Evolutionary conservation across 495 filamentous ascomycete genomes (phyloP), one percentile per base, ranked within the genome.

Genomic region (Podospora appendiculata): DNA sequence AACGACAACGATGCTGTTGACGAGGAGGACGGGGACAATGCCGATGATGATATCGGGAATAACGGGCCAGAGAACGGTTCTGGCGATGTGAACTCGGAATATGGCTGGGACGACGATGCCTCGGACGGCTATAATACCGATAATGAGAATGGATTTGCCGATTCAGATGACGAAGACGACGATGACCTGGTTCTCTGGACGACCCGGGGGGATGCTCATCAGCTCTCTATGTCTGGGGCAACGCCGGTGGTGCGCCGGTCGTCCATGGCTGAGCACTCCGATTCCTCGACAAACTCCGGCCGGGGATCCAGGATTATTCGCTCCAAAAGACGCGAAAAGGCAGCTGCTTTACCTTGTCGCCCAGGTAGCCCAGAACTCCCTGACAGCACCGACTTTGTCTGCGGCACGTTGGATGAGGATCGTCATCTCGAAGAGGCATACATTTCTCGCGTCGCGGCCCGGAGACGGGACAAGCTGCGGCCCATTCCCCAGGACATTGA

Each of bases 321-420:
- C 8, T 50, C 51, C n/a, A 72, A 59, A 48, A 62, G 54, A 45
- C 62, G 63, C 4, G 65, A 66, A 10, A 56, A 45, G 50, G 40
- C 50, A 19, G 71, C 80, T 43, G 78, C 58, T 11, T 19, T 60
- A 0, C 45, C 78, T 52, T 84, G 89, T 61, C 86, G 85, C 34
- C 78, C 87, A 43, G 77, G 77, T 12, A 89, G 88, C 1, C 89
- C 89, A 10, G 88, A 95, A 52, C 72, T 97, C 8, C 93, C 93
- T 9, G 93, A 98, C 68, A 95, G 90, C 68, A 96, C 90, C 39
- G 94, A 97, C 66, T 98, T 98, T 62, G 93, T 98, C 19, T 96
- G 93, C 62, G 93, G 93, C 46, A 98, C 93, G 12, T 73, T 98
- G 14, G 93, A 97, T 60, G 93, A 98, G 64, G 93, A 98, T 64